Percentiles rank a stretch among this genome's conserved stretches.
phyloP scores from a whole-genome alignment of 1,284 basidiomycete genomes.

The Heterobasidion parviporum region DNA sequence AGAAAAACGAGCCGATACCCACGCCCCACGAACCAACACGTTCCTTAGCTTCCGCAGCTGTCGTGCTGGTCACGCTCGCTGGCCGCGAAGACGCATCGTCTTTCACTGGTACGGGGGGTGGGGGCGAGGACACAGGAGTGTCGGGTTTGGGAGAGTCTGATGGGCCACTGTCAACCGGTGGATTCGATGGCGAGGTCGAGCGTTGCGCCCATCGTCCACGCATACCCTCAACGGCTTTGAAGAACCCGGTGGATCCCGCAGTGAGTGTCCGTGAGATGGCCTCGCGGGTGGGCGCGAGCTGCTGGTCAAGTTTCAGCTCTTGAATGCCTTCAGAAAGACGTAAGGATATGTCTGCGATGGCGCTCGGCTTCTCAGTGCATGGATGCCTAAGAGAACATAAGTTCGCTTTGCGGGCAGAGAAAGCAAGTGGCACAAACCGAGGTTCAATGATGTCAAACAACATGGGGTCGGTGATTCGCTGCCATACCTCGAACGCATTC shows the following conservation, averaged over 20 bases:
- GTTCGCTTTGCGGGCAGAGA: neutral
- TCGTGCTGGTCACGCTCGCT: constrained; percentile 19
- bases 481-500: constrained; percentile 82
- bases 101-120: neutral
- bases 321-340: constrained; percentile 86
- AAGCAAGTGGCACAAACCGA: constrained; percentile 36
- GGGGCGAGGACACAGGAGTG: constrained; percentile 6
- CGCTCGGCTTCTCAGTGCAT: constrained; percentile 81
- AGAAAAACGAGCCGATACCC: constrained; percentile 56
- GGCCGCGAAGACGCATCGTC: constrained; percentile 16
- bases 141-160: constrained; percentile 12
- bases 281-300: constrained; percentile 82
- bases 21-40: constrained; percentile 42
- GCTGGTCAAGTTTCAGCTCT: constrained; percentile 84
- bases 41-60: constrained; percentile 27
- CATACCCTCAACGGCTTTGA: constrained; percentile 83
- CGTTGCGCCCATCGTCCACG: constrained; percentile 63
- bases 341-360: constrained; percentile 83
- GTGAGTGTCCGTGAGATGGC: constrained; percentile 71
- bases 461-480: constrained; percentile 78
- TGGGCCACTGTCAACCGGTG: constrained; percentile 8
- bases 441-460: constrained; percentile 92
- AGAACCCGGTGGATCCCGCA: constrained; percentile 72
- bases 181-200: constrained; percentile 16
- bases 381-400: constrained; percentile 52